Evolutionary conservation across 2,329 filamentous ascomycete genomes (phyloP), one percentile per base, ranked within the genome.

Genomic region (Pyrenochaeta sp.): DNA sequence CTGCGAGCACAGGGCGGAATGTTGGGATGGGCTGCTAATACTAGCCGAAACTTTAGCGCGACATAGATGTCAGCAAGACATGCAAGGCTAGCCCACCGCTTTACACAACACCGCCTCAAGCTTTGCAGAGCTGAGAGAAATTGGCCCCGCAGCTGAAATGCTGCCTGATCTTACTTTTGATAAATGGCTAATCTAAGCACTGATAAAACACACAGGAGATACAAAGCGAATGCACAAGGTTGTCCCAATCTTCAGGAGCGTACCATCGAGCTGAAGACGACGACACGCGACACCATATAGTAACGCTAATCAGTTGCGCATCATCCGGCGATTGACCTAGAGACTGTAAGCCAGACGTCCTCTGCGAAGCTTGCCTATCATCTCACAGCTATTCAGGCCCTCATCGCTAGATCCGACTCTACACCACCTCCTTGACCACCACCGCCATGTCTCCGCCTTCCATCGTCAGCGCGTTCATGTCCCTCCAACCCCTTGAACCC

Each of bases 401-500:
- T 13, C 30, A 2, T 30, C 27, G 13, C 15, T 2, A 39, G 15
- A n/a, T 12, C 36, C 36, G 15, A n/a, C 2, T 19, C 13, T 13
- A 3, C 36, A 19, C 13, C 15, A 39, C 36, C 22, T 19, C 19
- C 19, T 19, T 19, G 19, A 44, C 50, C 27, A 36, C 34, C 28
- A n/a, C 28, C 45, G 50, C 25, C 4, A 58, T 58, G 55, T 27
- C 51, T n/a, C 56, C 56, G 5, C 51, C 55, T 15, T 15, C 47
- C 27, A 51, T 54, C 34, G 12, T 54, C 40, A 40, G 56, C 45
- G 52, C 65, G 28, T 68, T 68, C 58, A 55, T 72, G 36, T 69
- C 68, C 25, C 46, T 69, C 13, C 36, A 51, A 5, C 68, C 68
- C 7, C 61, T 64, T 27, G 67, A 71, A 48, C 65, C 68, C 27